These are phyloP conservation scores for Dactylis glomerata DNA, from an alignment of 176 grass and related monocot genomes.

Conservation along the genomic window DNA sequence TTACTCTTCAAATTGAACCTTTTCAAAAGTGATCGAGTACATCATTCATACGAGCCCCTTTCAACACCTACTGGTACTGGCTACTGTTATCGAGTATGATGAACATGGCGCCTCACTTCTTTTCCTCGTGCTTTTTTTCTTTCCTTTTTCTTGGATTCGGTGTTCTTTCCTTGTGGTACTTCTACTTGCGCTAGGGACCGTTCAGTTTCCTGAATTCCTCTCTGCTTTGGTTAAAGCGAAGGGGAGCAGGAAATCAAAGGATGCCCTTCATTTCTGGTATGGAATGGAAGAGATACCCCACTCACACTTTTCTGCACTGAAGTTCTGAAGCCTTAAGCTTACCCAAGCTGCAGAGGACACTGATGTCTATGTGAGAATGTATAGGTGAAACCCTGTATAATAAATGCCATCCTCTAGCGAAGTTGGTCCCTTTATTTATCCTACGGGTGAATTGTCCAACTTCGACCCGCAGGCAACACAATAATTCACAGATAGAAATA, in stretches of 20 bases:
- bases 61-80: neutral
- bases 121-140: neutral
- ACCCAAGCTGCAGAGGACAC: too few species aligned
- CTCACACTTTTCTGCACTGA: too few species aligned
- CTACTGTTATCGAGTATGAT: slow-evolving; percentile 6
- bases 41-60: neutral
- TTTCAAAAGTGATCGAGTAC: neutral
- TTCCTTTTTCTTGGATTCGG: slow-evolving; percentile 2
- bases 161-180: neutral
- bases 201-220: neutral
- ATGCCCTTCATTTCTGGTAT: neutral
- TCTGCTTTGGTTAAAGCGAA: slow-evolving; percentile 31
- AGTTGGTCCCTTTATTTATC: too few species aligned
- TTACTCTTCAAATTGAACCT: neutral
- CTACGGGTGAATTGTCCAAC: too few species aligned
- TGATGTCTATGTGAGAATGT: too few species aligned
- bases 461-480: too few species aligned
- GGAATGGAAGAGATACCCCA: neutral
- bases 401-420: too few species aligned
- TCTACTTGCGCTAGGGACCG: neutral
- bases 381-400: too few species aligned
- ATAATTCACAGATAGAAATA: too few species aligned
- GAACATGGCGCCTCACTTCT: neutral
- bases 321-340: too few species aligned
- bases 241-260: neutral